Base-by-base conservation (phyloP, 2,329 filamentous ascomycete species). In the Xylaria sp. region DNA sequence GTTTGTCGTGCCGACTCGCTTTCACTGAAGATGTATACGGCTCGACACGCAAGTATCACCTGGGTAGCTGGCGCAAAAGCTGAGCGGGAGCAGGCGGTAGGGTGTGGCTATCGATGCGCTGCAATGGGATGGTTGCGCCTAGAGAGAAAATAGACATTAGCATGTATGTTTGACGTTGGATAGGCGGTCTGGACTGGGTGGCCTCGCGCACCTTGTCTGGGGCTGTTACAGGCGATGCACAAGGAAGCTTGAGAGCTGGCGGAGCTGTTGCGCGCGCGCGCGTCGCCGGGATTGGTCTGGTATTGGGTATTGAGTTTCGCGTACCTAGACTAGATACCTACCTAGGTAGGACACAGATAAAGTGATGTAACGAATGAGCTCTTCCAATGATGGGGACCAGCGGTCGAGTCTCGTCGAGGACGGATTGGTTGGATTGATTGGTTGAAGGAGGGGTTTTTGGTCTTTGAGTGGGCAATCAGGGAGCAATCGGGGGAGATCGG, bases 361-460 rank as follows among this genome's bases (percentile, higher is more conserved):
- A 72, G 72, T 77, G 76, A 77, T 78, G 75, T 76, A 77, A 78
- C 75, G 72, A 74, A 74, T 74, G 66, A 73, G 62, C 65, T 67
- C 73, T 75, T 76, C 59, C 65, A 70, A 70, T 68, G 44, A 31
- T n/a, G 69, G 69, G 71, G 69, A 61, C 67, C 63, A 69, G 15
- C 63, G 70, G 65, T 72, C 64, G 63, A 72, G 69, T 66, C 69
- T 73, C 62, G 69, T 72, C 66, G 67, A 70, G 67, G 70, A 44
- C 63, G 75, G 77, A 79, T 78, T 79, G 77, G 73, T 56, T 69
- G 72, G 73, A 75, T 73, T 79, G 77, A 79, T 79, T 78, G 77
- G 76, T 69, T 73, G 67, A 60, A 64, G 59, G 66, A 65, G 66
- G 70, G 70, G 70, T 65, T 70, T 71, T 65, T 13, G 56, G 25